phyloP scores from a whole-genome alignment of 306 rosid species.

The Castanea mollissima region DNA sequence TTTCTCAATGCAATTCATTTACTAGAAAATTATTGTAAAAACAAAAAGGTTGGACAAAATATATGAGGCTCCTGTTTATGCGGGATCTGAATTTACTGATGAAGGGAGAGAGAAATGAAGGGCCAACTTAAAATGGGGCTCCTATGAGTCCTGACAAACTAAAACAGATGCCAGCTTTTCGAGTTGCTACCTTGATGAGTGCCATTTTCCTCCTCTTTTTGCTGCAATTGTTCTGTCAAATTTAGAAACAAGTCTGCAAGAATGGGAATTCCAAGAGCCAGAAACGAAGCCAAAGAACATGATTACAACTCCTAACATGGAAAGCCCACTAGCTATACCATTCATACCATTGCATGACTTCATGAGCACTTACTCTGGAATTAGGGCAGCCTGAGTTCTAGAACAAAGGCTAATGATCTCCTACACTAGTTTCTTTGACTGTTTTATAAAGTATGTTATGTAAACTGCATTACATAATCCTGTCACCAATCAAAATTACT shows the following conservation, averaged over 20 bases:
- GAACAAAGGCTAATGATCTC: no score
- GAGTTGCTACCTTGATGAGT: conserved; percentile 21
- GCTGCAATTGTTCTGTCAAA: conserved; percentile 39
- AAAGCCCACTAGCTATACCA: conserved; percentile 23
- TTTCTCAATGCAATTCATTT: background rate
- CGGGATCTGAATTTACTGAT: background rate
- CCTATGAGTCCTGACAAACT: background rate
- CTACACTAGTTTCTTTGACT: no score
- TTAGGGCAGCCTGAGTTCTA: no score
- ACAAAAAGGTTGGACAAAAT: no score
- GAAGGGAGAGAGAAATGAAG: background rate
- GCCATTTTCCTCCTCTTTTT: conserved; percentile 30
- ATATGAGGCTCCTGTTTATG: no score
- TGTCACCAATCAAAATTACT: no score
- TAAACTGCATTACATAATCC: no score
- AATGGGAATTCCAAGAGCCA: conserved; percentile 51
- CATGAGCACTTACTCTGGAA: no score
- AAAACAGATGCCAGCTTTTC: background rate
- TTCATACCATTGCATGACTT: no score
- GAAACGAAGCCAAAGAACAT: conserved; percentile 49
- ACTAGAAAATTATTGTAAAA: no score
- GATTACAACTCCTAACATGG: conserved; percentile 36
- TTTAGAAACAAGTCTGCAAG: conserved; percentile 43
- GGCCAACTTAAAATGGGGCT: background rate
- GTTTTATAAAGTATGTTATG: no score